Evolutionary conservation across 2,329 filamentous ascomycete species (phyloP).

Genomic region (Ophiocordyceps polyrhachis-furcata): DNA sequence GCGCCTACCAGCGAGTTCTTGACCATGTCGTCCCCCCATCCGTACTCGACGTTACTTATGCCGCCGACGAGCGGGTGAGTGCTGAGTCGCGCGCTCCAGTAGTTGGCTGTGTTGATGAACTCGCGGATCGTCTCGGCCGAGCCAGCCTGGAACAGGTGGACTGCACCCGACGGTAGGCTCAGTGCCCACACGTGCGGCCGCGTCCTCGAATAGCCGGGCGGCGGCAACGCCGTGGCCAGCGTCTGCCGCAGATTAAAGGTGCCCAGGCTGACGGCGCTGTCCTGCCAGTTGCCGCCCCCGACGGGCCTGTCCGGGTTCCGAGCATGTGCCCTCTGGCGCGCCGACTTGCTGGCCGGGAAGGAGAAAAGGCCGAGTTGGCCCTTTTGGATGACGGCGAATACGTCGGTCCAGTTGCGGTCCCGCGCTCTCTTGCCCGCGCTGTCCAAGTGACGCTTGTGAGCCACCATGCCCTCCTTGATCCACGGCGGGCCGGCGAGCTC

Average conservation of each 20-base stretch:
- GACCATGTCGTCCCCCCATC: slow-evolving; percentile 78
- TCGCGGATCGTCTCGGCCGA: slow-evolving; percentile 89
- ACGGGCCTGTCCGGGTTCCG: slow-evolving; percentile 43
- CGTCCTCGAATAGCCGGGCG: slow-evolving; percentile 81
- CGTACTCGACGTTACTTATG: slow-evolving; percentile 93
- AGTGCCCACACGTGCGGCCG: slow-evolving; percentile 89
- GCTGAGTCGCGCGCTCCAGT: slow-evolving; percentile 88
- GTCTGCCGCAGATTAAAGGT: slow-evolving; percentile 80
- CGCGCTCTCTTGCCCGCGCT: slow-evolving; percentile 80
- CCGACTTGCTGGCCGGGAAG: slow-evolving; percentile 66
- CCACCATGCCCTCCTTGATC: slow-evolving; percentile 91
- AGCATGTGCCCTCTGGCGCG: slow-evolving; percentile 44
- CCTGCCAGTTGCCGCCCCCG: slow-evolving; percentile 94
- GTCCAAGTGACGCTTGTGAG: slow-evolving; percentile 92
- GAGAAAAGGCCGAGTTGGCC: slow-evolving; percentile 89
- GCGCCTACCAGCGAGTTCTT: slow-evolving; percentile 30
- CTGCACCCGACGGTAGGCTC: slow-evolving; percentile 76
- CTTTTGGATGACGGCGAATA: slow-evolving; percentile 91
- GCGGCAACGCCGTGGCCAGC: slow-evolving; percentile 73
- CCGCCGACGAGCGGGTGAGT: slow-evolving; percentile 86
- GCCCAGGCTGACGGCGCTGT: slow-evolving; percentile 79
- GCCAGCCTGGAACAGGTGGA: slow-evolving; percentile 95
- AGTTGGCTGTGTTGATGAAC: slow-evolving; percentile 88
- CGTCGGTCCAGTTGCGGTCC: slow-evolving; percentile 85
- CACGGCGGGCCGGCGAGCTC: slow-evolving; percentile 89